A percentile compares a stretch with the other conserved stretches of the same genome.
Evolutionary conservation across 345 rosid genomes (phyloP).

Genomic region (Isatis tinctoria): DNA sequence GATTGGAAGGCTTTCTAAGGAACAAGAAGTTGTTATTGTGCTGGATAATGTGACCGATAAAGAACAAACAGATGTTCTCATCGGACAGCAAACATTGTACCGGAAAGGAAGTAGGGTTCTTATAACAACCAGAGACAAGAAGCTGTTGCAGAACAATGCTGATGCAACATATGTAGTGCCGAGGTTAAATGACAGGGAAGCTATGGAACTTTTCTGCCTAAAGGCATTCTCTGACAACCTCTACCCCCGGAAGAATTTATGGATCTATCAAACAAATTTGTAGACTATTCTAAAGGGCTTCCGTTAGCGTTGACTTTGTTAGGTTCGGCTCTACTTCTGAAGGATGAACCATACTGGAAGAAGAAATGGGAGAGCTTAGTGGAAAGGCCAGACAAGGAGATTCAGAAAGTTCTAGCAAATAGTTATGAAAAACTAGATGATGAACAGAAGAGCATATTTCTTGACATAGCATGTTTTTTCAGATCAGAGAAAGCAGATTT

Average conservation of each 20-base stretch:
- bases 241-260: background rate
- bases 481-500: background rate
- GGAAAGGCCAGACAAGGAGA: slow-evolving; percentile 20
- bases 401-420: slow-evolving; percentile 9
- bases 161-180: slow-evolving; percentile 9
- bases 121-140: slow-evolving; percentile 32
- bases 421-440: slow-evolving; percentile 31
- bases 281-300: slow-evolving; percentile 26
- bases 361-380: slow-evolving; percentile 4
- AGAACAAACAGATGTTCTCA: background rate
- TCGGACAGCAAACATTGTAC: background rate
- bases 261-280: slow-evolving; percentile 16
- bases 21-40: slow-evolving; percentile 27
- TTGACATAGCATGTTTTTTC: slow-evolving; percentile 43
- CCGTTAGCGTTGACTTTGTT: slow-evolving; percentile 37
- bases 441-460: slow-evolving; percentile 28
- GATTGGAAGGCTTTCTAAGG: background rate
- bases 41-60: slow-evolving; percentile 16
- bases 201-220: slow-evolving; percentile 23
- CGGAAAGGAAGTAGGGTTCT: slow-evolving; percentile 24
- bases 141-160: background rate
- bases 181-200: slow-evolving; percentile 14
- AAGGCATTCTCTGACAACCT: slow-evolving; percentile 6
- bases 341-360: slow-evolving; percentile 10
- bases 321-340: slow-evolving; percentile 16